Conservation (phyloP, 2,329 filamentous ascomycete genomes). For the Clarireedia sp. region DNA sequence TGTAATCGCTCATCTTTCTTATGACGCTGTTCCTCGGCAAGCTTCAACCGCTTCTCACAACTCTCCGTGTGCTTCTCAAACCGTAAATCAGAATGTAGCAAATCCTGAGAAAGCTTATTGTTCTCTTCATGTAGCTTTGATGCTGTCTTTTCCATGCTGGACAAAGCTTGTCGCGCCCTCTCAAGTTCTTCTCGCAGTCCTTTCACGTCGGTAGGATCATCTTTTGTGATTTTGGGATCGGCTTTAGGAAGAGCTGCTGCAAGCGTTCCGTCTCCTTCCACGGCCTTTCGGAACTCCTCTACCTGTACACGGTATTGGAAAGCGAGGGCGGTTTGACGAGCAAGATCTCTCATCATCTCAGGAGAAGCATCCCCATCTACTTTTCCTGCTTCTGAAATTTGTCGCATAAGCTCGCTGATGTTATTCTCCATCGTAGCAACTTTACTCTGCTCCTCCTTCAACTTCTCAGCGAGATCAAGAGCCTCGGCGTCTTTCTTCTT, state of each 20-base stretch:
- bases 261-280: constrained; percentile 33
- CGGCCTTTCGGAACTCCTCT: constrained; percentile 48
- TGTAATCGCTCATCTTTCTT: constrained; percentile 42
- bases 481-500: constrained; percentile 70
- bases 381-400: constrained; percentile 36
- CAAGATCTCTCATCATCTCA: constrained; percentile 45
- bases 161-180: constrained; percentile 43
- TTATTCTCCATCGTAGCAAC: constrained; percentile 56
- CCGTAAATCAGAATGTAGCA: constrained; percentile 23
- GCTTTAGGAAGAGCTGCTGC: constrained; percentile 40
- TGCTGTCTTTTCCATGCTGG: constrained; percentile 33
- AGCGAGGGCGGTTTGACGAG: constrained; percentile 49
- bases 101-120: constrained; percentile 23
- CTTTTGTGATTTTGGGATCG: constrained; percentile 44
- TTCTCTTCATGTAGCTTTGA: constrained; percentile 27
- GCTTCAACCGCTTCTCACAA: constrained; percentile 34
- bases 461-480: constrained; percentile 53
- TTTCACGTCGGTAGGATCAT: constrained; percentile 45
- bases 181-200: constrained; percentile 46
- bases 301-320: constrained; percentile 52
- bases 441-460: constrained; percentile 61
- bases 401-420: constrained; percentile 51
- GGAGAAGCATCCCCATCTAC: constrained; percentile 38
- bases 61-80: constrained; percentile 26
- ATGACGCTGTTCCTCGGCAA: constrained; percentile 36